A percentile compares a stretch with the other conserved stretches of the same genome.
These are phyloP conservation scores for Verbena officinalis DNA, from an alignment of 257 asterid genomes.

Conservation along the genomic window DNA sequence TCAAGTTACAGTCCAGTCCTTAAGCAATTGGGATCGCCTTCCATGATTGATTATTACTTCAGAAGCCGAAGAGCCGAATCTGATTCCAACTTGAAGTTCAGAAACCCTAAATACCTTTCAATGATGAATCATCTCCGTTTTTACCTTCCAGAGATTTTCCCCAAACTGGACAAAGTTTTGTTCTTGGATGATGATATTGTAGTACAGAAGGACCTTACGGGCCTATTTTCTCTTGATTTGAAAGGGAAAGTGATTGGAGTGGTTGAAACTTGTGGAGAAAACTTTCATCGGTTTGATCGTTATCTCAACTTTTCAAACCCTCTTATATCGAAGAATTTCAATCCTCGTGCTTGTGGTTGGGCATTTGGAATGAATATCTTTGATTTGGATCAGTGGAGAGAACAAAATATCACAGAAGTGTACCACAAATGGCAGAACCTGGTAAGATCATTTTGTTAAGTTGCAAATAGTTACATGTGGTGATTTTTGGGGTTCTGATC, in stretches of 20 bases:
- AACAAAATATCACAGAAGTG: slow-evolving; percentile 52
- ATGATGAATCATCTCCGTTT: slow-evolving; percentile 68
- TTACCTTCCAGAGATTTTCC: slow-evolving; percentile 62
- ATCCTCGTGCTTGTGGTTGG: slow-evolving; percentile 66
- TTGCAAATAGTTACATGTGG: too few relatives aligned
- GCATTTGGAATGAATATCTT: slow-evolving; percentile 67
- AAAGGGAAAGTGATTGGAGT: slow-evolving; percentile 62
- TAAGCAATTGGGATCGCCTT: slow-evolving; percentile 47
- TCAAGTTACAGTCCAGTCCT: slow-evolving; percentile 60
- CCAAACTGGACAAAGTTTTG: slow-evolving; percentile 54
- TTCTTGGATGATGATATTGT: slow-evolving; percentile 63
- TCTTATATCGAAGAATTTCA: slow-evolving; percentile 44
- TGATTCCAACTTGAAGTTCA: slow-evolving; percentile 50
- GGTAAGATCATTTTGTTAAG: slow-evolving; percentile 34
- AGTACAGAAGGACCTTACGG: slow-evolving; percentile 56
- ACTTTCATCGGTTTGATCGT: slow-evolving; percentile 58
- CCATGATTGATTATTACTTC: slow-evolving; percentile 57
- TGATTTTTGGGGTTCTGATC: too few relatives aligned
- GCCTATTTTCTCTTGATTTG: slow-evolving; percentile 51
- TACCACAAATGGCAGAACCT: slow-evolving; percentile 63
- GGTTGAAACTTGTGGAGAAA: slow-evolving; percentile 62
- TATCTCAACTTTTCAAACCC: slow-evolving; percentile 66
- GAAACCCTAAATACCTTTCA: slow-evolving; percentile 68
- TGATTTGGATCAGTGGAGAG: slow-evolving; percentile 58
- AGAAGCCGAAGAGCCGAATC: slow-evolving; percentile 44